Conservation (phyloP, 2,329 filamentous ascomycete genomes). For the Beauveria caledonica region DNA sequence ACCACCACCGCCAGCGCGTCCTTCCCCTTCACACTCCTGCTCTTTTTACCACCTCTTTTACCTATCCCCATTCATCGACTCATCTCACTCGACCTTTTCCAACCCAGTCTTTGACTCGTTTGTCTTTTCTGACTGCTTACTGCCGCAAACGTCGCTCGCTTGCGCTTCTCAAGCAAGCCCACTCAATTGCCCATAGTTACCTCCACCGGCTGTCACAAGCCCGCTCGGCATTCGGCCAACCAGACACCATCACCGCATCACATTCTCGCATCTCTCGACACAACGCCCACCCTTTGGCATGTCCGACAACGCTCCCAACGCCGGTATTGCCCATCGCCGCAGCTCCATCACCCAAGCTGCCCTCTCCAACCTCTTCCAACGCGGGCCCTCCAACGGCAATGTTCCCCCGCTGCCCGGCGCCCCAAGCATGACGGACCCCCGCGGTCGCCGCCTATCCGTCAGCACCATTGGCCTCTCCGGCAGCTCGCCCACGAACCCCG, state of each 20-base stretch:
- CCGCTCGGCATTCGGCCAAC: background rate
- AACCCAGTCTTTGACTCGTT: background rate
- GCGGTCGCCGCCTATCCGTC: conserved; percentile 64
- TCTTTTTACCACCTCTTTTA: background rate
- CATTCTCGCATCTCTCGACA: conserved; percentile 17
- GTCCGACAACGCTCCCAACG: conserved; percentile 27
- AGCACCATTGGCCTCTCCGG: conserved; percentile 68
- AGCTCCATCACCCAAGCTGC: conserved; percentile 50
- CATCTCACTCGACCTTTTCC: background rate
- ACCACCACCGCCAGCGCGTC: background rate
- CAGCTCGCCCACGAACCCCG: conserved; percentile 51
- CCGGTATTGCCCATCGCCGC: conserved; percentile 36
- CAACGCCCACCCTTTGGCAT: conserved; percentile 17
- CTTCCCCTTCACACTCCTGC: background rate
- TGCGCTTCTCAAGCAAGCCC: conserved; percentile 3
- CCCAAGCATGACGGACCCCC: conserved; percentile 42
- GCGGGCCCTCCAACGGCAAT: conserved; percentile 44
- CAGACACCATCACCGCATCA: conserved; percentile 14
- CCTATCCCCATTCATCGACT: background rate
- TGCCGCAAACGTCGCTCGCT: conserved; percentile 5
- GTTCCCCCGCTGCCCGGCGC: conserved; percentile 26
- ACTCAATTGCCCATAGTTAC: background rate
- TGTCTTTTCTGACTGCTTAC: background rate
- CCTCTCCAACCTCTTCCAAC: conserved; percentile 50
- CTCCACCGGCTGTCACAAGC: conserved; percentile 1